Evolutionary conservation across 2,329 filamentous ascomycete genomes (phyloP).

Genomic region (Talaromyces albobiverticillius): DNA sequence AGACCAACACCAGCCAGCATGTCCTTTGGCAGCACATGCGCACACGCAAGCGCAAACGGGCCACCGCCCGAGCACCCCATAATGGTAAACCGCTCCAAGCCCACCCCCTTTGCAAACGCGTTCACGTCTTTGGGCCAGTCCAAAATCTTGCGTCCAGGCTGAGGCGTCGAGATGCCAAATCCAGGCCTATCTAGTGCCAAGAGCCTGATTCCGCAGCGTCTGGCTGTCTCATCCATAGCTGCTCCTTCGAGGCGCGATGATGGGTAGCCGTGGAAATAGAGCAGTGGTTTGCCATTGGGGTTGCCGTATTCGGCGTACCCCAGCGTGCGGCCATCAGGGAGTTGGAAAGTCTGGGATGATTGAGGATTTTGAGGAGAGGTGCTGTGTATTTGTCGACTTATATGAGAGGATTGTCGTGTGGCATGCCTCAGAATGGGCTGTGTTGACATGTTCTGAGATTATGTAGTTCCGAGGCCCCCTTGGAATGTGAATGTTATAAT

Average conservation of each 20-base stretch:
- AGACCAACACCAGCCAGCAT: constrained; percentile 9
- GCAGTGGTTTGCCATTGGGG: constrained; percentile 29
- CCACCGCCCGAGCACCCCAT: constrained; percentile 48
- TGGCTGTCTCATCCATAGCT: constrained; percentile 31
- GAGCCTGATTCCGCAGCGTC: constrained; percentile 35
- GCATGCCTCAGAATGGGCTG: neutral
- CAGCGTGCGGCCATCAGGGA: constrained; percentile 37
- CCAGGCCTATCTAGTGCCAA: constrained; percentile 46
- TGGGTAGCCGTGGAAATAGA: constrained; percentile 46
- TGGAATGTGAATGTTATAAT: too few species aligned
- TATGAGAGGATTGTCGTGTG: neutral
- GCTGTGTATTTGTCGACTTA: neutral
- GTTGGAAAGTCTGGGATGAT: constrained; percentile 20
- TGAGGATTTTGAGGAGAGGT: neutral
- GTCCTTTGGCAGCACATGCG: constrained; percentile 32
- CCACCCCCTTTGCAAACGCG: constrained; percentile 39
- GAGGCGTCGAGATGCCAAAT: constrained; percentile 40
- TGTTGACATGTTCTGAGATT: too few species aligned
- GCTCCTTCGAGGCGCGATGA: constrained; percentile 43
- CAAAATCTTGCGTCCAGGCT: constrained; percentile 35
- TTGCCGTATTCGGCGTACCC: constrained; percentile 46
- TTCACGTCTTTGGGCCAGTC: constrained; percentile 45
- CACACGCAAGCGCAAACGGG: constrained; percentile 48
- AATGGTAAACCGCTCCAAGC: constrained; percentile 41
- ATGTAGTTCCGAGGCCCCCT: too few species aligned